These are phyloP conservation scores for Phytophthora cactorum DNA, from an alignment of 352 stramenopile genomes.

Conservation along the genomic window DNA sequence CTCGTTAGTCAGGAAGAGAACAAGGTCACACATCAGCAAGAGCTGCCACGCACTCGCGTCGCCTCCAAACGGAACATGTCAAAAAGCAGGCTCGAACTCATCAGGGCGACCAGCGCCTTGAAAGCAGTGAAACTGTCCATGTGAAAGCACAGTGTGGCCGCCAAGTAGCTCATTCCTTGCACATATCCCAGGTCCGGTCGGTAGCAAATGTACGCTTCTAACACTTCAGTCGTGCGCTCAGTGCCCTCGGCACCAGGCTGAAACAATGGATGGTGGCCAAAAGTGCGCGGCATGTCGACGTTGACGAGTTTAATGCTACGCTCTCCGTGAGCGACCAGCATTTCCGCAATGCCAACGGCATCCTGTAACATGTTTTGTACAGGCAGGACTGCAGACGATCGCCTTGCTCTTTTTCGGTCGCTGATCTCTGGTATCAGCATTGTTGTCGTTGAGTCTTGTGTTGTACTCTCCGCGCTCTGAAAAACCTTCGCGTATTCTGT, in stretches of 20 bases:
- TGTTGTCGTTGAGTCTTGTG: background rate
- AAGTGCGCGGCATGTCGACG: conserved; percentile 87
- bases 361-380: conserved; percentile 66
- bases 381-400: conserved; percentile 41
- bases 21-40: conserved; percentile 1
- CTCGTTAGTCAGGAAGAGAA: conserved; percentile 4
- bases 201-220: conserved; percentile 90
- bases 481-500: conserved; percentile 4
- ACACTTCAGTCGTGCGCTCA: conserved; percentile 75
- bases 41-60: conserved; percentile 59
- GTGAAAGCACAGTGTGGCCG: conserved; percentile 83
- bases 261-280: conserved; percentile 83
- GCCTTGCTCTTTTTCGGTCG: conserved; percentile 30
- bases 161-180: conserved; percentile 90
- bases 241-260: conserved; percentile 75
- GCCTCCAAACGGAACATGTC: conserved; percentile 89
- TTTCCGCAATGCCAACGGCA: conserved; percentile 77
- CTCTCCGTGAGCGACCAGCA: conserved; percentile 80
- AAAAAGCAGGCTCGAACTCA: conserved; percentile 88
- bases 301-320: conserved; percentile 85
- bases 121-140: conserved; percentile 91
- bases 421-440: conserved; percentile 4
- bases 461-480: conserved; percentile 3
- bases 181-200: conserved; percentile 86
- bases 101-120: conserved; percentile 80